A percentile compares a stretch with the other conserved stretches of the same genome.
Conservation (phyloP, 768 basidiomycete species). For the Termitomyces sp. region DNA sequence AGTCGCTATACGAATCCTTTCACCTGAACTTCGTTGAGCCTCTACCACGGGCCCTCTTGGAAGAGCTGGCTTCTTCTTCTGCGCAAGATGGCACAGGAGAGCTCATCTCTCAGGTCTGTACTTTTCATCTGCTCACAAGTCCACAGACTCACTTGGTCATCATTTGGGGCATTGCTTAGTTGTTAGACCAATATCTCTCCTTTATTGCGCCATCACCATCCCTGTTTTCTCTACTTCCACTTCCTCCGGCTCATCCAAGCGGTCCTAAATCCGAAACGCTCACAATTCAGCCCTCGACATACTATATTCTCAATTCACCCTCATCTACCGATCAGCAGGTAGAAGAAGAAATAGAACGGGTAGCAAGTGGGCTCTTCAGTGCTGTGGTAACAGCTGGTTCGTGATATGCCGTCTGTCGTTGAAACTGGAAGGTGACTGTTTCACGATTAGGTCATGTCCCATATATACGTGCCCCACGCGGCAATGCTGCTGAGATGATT, state of each 20-base stretch:
- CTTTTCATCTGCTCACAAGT: not conserved
- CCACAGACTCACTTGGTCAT: constrained; percentile 5
- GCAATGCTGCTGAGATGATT: constrained; percentile 99
- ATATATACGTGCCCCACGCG: constrained; percentile 89
- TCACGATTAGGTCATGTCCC: constrained; percentile 72
- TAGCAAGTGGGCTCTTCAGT: constrained; percentile 88
- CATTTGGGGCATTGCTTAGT: constrained; percentile 34
- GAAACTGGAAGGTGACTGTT: not conserved
- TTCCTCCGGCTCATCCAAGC: constrained; percentile 33
- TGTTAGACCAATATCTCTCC: constrained; percentile 95
- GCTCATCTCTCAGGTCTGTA: constrained; percentile 67
- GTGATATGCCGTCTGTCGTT: constrained; percentile 15
- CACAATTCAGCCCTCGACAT: constrained; percentile 52
- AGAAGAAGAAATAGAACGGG: constrained; percentile 88
- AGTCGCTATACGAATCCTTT: constrained; percentile 86
- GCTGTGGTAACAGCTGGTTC: constrained; percentile 83
- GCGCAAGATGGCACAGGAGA: constrained; percentile 82
- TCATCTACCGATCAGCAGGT: constrained; percentile 86
- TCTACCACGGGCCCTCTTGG: constrained; percentile 79
- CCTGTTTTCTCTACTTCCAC: constrained; percentile 84
- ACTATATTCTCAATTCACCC: constrained; percentile 87
- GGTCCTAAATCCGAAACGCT: constrained; percentile 28
- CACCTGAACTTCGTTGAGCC: constrained; percentile 96
- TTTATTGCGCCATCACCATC: constrained; percentile 92
- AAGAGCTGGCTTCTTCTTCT: constrained; percentile 88